A percentile compares a stretch with the other conserved stretches of the same genome.
Evolutionary conservation across 495 filamentous ascomycete species (phyloP).

Genomic region (Usnea hakonensis): DNA sequence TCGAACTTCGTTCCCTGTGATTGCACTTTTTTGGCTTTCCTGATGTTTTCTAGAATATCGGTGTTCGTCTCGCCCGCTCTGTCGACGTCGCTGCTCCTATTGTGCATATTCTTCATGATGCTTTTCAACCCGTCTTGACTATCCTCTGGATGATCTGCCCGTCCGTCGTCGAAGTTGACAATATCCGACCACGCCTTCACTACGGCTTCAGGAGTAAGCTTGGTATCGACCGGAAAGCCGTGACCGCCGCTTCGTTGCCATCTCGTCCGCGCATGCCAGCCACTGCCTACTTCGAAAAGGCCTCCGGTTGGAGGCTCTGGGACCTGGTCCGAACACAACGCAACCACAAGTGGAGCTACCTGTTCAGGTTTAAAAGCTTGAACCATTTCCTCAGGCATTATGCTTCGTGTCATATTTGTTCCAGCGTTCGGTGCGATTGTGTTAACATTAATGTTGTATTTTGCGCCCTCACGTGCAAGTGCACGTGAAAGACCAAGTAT

Average conservation of each 20-base stretch:
- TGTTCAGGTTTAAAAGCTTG: constrained; percentile 99
- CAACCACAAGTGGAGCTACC: constrained; percentile 84
- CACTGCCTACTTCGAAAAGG: constrained; percentile 93
- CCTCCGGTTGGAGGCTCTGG: constrained; percentile 78
- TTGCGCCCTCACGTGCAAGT: constrained; percentile 84
- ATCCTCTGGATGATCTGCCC: constrained; percentile 82
- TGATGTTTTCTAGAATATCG: constrained; percentile 59
- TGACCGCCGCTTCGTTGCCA: constrained; percentile 92
- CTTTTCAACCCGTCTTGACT: constrained; percentile 67
- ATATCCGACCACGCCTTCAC: constrained; percentile 70
- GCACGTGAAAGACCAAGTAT: constrained; percentile 94
- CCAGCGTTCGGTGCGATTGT: constrained; percentile 97
- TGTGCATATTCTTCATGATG: constrained; percentile 88
- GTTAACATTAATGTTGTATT: constrained; percentile 98
- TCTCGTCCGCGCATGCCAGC: constrained; percentile 84
- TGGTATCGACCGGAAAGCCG: constrained; percentile 84
- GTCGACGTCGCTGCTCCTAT: constrained; percentile 49
- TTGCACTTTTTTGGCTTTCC: constrained; percentile 64
- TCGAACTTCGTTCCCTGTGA: constrained; percentile 68
- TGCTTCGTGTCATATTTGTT: constrained; percentile 88
- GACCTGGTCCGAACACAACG: constrained; percentile 80
- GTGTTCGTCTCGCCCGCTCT: constrained; percentile 29
- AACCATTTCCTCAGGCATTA: constrained; percentile 96
- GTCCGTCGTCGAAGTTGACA: constrained; percentile 78
- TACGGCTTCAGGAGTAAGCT: constrained; percentile 81